Conservation (phyloP, 1,284 basidiomycete genomes). For the Papiliotrema nemorosa region DNA sequence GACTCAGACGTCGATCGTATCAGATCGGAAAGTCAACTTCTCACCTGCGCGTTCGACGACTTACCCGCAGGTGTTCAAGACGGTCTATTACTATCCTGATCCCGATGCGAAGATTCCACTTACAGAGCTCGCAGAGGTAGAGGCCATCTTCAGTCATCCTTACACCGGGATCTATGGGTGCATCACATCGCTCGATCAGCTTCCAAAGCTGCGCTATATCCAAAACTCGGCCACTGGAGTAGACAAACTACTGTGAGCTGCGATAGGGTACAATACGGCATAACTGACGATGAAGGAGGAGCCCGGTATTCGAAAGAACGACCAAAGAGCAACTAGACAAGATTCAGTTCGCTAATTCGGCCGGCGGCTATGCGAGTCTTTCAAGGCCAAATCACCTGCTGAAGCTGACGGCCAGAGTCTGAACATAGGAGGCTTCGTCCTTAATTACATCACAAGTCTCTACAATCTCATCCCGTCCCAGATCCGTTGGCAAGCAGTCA, state of each 20-base stretch:
- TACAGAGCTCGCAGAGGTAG: neutral
- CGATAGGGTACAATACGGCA: neutral
- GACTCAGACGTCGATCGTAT: neutral
- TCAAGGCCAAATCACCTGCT: neutral
- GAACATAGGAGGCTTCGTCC: conserved; percentile 1
- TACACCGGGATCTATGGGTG: neutral
- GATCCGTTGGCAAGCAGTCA: conserved; percentile 7
- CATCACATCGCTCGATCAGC: neutral
- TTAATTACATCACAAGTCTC: conserved; percentile 10
- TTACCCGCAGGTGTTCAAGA: neutral
- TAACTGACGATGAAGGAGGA: neutral
- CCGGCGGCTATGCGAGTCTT: neutral
- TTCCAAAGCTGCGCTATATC: neutral
- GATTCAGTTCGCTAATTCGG: neutral
- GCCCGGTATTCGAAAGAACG: neutral
- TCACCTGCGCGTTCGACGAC: neutral
- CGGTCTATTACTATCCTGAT: neutral
- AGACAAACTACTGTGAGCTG: neutral
- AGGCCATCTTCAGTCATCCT: neutral
- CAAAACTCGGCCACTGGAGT: neutral
- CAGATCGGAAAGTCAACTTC: neutral
- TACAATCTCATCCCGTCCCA: conserved; percentile 23
- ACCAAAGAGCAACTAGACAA: neutral
- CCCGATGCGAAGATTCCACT: neutral
- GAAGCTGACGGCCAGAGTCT: neutral